phyloP scores from a whole-genome alignment of 2,329 filamentous ascomycete species.

The Ambrosiella cleistominuta region DNA sequence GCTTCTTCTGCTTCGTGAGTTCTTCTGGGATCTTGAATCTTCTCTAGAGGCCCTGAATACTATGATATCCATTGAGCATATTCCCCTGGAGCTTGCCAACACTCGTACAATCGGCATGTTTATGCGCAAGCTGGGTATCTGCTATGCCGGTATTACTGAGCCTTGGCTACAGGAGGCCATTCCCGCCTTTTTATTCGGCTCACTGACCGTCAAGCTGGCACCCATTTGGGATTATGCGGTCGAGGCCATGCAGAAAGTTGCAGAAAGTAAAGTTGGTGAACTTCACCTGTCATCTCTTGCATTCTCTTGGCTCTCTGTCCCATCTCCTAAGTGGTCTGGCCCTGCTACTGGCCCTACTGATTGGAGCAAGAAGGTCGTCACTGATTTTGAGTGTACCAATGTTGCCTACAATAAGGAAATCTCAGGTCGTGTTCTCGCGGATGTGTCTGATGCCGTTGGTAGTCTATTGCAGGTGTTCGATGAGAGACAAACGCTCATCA shows the following conservation, averaged over 20 bases:
- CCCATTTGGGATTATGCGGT: slow-evolving; percentile 78
- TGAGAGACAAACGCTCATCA: slow-evolving; percentile 38
- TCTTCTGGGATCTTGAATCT: slow-evolving; percentile 28
- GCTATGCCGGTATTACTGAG: slow-evolving; percentile 42
- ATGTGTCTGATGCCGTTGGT: slow-evolving; percentile 35
- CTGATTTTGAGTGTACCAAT: slow-evolving; percentile 76
- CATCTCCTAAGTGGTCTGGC: slow-evolving; percentile 37
- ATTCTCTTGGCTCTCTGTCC: slow-evolving; percentile 56
- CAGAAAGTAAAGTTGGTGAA: slow-evolving; percentile 53
- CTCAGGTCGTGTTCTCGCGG: slow-evolving; percentile 33
- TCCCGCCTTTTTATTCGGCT: slow-evolving; percentile 70
- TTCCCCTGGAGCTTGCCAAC: slow-evolving; percentile 58
- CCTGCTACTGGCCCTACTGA: slow-evolving; percentile 21
- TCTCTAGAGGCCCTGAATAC: slow-evolving; percentile 21
- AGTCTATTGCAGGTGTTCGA: slow-evolving; percentile 48
- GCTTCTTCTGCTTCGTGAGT: slow-evolving; percentile 49
- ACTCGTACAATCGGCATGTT: slow-evolving; percentile 68
- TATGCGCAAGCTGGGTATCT: slow-evolving; percentile 54
- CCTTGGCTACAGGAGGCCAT: slow-evolving; percentile 55
- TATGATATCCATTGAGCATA: slow-evolving; percentile 67
- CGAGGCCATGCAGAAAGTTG: slow-evolving; percentile 56
- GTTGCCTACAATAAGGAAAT: slow-evolving; percentile 39
- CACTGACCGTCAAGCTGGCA: slow-evolving; percentile 69
- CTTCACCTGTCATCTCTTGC: slow-evolving; percentile 52
- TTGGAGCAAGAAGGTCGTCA: slow-evolving; percentile 28